Evolutionary conservation across 306 rosid species (phyloP).

Genomic region (Cyclanthera cordifolia): DNA sequence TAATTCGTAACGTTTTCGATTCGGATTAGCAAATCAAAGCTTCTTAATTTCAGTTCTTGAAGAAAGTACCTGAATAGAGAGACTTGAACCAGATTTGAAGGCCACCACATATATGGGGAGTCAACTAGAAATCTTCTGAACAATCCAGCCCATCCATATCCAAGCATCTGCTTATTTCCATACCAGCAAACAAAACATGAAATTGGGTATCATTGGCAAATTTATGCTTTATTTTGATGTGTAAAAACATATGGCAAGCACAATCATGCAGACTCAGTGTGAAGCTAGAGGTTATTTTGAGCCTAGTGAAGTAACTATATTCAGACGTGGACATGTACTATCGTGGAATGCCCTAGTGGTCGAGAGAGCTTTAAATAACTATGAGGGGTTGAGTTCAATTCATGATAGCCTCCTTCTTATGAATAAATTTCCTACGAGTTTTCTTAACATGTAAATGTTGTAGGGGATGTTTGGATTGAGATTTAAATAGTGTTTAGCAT

Average conservation of each 20-base stretch:
- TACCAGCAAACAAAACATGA: not conserved
- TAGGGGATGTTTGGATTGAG: too few species aligned
- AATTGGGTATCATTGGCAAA: not conserved
- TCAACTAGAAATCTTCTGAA: conserved; percentile 73
- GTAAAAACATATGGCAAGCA: not conserved
- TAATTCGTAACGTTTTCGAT: not conserved
- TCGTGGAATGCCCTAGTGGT: too few species aligned
- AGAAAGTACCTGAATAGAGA: conserved; percentile 85
- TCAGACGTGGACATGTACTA: not conserved
- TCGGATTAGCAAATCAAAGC: not conserved
- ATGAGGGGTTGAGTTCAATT: too few species aligned
- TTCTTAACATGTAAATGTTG: too few species aligned
- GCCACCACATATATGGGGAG: conserved; percentile 99
- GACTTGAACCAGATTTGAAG: conserved; percentile 67
- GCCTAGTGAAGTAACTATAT: not conserved
- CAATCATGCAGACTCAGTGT: not conserved
- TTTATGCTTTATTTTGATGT: not conserved
- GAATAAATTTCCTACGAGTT: too few species aligned
- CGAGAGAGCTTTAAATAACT: too few species aligned
- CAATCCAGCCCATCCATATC: conserved; percentile 93
- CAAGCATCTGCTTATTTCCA: conserved; percentile 56
- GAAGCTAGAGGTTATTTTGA: not conserved
- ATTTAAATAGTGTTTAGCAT: too few species aligned
- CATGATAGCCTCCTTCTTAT: too few species aligned
- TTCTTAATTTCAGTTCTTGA: not conserved